phyloP scores from a whole-genome alignment of 2,329 filamentous ascomycete genomes.

The Exophiala bonariae region DNA sequence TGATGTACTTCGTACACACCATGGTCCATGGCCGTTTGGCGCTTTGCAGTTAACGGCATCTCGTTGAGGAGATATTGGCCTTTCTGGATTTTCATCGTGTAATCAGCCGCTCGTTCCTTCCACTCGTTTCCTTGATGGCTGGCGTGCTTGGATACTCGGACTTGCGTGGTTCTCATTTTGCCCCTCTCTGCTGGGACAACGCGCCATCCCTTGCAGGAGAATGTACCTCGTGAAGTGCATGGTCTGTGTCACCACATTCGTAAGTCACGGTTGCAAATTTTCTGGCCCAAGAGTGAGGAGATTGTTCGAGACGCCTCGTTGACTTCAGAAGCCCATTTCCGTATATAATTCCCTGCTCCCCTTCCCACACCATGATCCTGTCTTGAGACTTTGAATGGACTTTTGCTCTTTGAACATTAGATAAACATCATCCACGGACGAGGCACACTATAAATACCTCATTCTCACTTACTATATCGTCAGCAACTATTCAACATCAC shows the following conservation, averaged over 20 bases:
- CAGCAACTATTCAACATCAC: background rate
- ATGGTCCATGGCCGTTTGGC: slow-evolving; percentile 5
- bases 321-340: background rate
- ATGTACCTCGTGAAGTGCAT: background rate
- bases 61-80: slow-evolving; percentile 6
- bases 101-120: slow-evolving; percentile 5
- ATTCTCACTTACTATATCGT: background rate
- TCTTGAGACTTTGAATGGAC: too few species aligned
- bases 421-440: too few species aligned
- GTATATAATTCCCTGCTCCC: slow-evolving; percentile 2
- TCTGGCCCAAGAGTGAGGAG: background rate
- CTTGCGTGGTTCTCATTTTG: background rate
- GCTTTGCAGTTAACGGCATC: slow-evolving; percentile 27
- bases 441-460: too few species aligned
- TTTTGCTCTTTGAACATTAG: too few species aligned
- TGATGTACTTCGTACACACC: too few species aligned
- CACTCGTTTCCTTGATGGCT: slow-evolving; percentile 1
- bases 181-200: background rate
- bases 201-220: background rate
- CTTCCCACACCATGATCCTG: background rate
- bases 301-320: background rate
- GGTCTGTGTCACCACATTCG: slow-evolving; percentile 1
- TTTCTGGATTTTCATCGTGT: slow-evolving; percentile 17
- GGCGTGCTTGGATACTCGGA: slow-evolving; percentile 2
- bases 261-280: slow-evolving; percentile 2